Percentiles rank a stretch among this genome's conserved stretches.
phyloP scores from a whole-genome alignment of 2,329 filamentous ascomycete species.

The Neophaeococcomyces aloes region DNA sequence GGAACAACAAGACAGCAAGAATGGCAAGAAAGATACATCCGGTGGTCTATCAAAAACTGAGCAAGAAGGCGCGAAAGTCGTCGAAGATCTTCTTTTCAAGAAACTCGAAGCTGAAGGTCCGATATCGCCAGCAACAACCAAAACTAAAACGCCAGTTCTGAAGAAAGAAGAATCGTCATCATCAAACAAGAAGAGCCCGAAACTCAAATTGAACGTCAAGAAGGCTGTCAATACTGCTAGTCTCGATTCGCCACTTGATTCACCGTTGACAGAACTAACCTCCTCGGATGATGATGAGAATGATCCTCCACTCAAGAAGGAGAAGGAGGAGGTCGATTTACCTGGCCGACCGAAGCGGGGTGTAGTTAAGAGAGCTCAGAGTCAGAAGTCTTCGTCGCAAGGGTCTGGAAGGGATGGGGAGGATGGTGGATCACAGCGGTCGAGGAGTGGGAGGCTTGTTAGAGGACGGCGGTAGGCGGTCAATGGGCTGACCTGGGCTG shows the following conservation, averaged over 20 bases:
- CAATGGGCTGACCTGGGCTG: no score
- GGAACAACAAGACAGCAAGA: conserved; percentile 10
- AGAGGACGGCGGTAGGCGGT: no score
- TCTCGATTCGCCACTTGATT: background rate
- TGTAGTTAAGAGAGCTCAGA: no score
- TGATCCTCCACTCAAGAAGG: background rate
- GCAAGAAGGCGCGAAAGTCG: conserved; percentile 39
- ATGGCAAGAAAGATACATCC: conserved; percentile 13
- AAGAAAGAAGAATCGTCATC: background rate
- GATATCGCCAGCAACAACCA: background rate
- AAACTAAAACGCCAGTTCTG: background rate
- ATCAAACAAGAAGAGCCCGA: background rate
- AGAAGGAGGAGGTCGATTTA: background rate
- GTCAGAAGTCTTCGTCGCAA: no score
- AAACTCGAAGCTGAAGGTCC: conserved; percentile 25
- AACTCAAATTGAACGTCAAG: background rate
- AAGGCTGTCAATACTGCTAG: background rate
- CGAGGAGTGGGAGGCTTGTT: no score
- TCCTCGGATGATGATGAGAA: background rate
- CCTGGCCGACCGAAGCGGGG: no score
- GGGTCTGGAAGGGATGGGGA: no score
- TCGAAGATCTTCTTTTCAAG: conserved; percentile 41
- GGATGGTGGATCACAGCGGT: no score
- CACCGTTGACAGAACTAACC: no score
- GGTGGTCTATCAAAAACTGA: conserved; percentile 28